Base-by-base conservation (phyloP, 768 basidiomycete species). In the Coprinopsis strossmayeri region DNA sequence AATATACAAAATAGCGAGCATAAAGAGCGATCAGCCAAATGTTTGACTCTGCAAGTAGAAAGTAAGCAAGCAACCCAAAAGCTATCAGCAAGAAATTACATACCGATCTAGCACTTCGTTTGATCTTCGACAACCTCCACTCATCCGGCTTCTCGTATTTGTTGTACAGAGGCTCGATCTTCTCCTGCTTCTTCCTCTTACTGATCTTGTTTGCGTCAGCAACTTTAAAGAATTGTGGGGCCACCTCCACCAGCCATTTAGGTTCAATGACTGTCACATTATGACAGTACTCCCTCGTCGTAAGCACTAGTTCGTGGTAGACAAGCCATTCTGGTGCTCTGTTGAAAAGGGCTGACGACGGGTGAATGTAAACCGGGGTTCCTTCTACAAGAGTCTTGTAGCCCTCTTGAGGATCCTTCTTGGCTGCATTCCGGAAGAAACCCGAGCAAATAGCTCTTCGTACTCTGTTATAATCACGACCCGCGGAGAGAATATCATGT, bases 331-430 rank as follows among this genome's bases (percentile, higher is more conserved):
- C 95, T 0, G 96, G 96, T 32, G 87, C 86, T 32, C 94, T 84
- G 62, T 99, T 97, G 77, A 98, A 99, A 17, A 99, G 73, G 3
- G 93, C 89, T 2, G 92, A 94, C 1, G 95, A 95, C 0, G 93
- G 96, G 67, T 99, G 96, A 47, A 99, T 92, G 66, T 95, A 98
- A 43, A 99, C 94, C 0, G 95, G 96, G n/a, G 96, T 98, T 27
- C 92, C 92, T 67, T 96, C 93, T 2, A 92, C 90, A 10, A 95
- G 81, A 0, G 93, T 95, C 68, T 98, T 99, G 76, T 98, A 99
- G 5, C 96, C 95, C 64, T 97, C 95, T 61, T 92, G 91, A 3
- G 91, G 90, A 60, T 94, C 95, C 66, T 99, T 99, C 74, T 99
- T 99, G 23, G 96, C 96, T 0, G 96, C 94, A 61, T 98, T 88